These are phyloP conservation scores for Penicillium maclennaniae DNA, from an alignment of 495 filamentous ascomycete species.

Conservation along the genomic window DNA sequence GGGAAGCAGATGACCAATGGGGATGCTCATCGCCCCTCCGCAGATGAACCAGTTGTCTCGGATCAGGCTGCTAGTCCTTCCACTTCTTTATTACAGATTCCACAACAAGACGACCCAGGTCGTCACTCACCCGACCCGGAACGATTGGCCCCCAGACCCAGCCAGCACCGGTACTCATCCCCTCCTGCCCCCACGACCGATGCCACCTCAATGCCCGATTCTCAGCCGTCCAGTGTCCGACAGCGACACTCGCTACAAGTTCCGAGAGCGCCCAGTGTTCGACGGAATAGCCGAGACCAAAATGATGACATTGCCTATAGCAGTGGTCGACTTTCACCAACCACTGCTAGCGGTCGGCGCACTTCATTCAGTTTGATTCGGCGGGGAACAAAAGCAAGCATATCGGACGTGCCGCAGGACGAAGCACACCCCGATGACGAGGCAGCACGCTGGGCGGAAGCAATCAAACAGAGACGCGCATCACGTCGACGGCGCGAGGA, in stretches of 20 bases:
- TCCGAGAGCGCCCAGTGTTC: constrained; percentile 52
- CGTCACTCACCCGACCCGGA: constrained; percentile 39
- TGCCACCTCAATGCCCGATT: constrained; percentile 38
- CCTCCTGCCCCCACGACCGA: constrained; percentile 58
- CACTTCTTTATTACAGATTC: constrained; percentile 30
- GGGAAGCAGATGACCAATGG: constrained; percentile 42
- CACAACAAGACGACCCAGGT: constrained; percentile 33
- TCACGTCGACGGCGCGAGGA: constrained; percentile 78
- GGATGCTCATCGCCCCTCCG: constrained; percentile 33
- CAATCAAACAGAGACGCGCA: constrained; percentile 82
- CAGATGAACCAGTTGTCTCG: constrained; percentile 30
- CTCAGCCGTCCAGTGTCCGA: constrained; percentile 51
- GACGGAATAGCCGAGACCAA: constrained; percentile 53
- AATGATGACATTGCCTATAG: constrained; percentile 62
- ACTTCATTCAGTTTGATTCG: constrained; percentile 79
- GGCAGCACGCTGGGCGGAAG: constrained; percentile 86
- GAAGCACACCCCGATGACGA: constrained; percentile 86
- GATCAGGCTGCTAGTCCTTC: constrained; percentile 28
- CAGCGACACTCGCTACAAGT: constrained; percentile 93
- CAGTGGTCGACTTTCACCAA: constrained; percentile 84
- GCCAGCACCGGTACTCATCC: constrained; percentile 69
- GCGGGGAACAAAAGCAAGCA: constrained; percentile 75
- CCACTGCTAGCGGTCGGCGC: constrained; percentile 58
- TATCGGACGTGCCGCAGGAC: constrained; percentile 78
- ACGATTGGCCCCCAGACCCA: constrained; percentile 34